Conservation (phyloP, 2,329 filamentous ascomycete species). For the Alternaria hordeiaustralica region DNA sequence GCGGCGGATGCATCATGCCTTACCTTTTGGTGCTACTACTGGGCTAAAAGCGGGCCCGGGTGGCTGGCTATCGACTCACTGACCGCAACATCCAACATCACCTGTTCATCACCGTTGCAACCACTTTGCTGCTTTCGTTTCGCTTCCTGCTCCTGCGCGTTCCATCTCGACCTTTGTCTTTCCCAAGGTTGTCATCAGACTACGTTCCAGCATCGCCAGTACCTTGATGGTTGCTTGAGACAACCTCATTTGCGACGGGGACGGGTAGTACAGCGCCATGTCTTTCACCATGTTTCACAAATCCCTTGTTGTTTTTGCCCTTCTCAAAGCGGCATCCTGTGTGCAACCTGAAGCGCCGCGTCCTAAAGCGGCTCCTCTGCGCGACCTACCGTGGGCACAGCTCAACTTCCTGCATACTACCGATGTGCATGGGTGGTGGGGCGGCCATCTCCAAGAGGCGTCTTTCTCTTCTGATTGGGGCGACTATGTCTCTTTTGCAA, state of each 20-base stretch:
- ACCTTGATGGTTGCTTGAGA: conserved; percentile 27
- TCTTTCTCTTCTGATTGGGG: conserved; percentile 98
- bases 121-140: background rate
- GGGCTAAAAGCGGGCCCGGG: background rate
- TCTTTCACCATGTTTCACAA: conserved; percentile 26
- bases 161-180: background rate
- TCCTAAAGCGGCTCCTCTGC: conserved; percentile 80
- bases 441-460: conserved; percentile 87
- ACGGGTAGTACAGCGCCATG: background rate
- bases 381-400: conserved; percentile 87
- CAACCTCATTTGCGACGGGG: background rate
- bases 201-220: conserved; percentile 11
- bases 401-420: conserved; percentile 92
- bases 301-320: conserved; percentile 15
- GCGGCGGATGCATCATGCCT: background rate
- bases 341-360: conserved; percentile 81
- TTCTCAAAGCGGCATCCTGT: conserved; percentile 53
- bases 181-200: conserved; percentile 1
- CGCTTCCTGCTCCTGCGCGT: background rate
- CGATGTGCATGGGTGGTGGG: conserved; percentile 93
- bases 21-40: background rate
- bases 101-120: background rate
- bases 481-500: conserved; percentile 92
- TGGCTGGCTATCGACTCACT: background rate
- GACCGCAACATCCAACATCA: background rate